Conservation (phyloP, 169 alveolate species). For the Theileria orientalis region DNA sequence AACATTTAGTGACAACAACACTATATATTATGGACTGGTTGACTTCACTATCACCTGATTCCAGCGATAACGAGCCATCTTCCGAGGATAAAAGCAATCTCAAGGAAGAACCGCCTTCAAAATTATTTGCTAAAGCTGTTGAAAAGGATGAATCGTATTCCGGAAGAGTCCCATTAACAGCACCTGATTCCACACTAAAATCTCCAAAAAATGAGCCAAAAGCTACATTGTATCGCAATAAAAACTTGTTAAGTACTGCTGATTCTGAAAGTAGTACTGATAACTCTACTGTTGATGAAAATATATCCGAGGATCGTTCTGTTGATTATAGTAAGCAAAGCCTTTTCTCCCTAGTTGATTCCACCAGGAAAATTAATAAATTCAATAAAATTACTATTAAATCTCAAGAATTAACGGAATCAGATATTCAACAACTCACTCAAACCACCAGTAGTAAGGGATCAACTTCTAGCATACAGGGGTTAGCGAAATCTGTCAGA, state of each 20-base stretch:
- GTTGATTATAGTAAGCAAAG: no score
- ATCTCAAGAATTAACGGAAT: slow-evolving; percentile 1
- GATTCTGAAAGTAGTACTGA: not conserved
- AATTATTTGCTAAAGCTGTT: no score
- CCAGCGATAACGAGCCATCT: not conserved
- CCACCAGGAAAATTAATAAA: not conserved
- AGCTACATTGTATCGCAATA: no score
- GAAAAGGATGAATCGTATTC: no score
- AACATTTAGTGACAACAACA: slow-evolving; percentile 1
- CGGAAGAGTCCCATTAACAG: no score
- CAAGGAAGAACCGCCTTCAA: not conserved
- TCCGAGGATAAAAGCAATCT: not conserved
- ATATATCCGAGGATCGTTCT: no score
- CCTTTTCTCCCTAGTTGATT: not conserved
- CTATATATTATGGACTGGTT: not conserved
- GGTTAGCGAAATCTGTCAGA: no score
- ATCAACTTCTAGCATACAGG: no score
- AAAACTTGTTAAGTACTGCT: no score
- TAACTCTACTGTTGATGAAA: not conserved
- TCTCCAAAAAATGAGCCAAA: no score
- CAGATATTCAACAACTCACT: not conserved
- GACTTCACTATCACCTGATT: not conserved
- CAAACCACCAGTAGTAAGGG: no score
- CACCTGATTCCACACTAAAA: no score
- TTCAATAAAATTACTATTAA: not conserved